A percentile compares a stretch with the other conserved stretches of the same genome.
Conservation (phyloP, 1,139 yeast genomes). For the Sugiyamaella xylanicola region DNA sequence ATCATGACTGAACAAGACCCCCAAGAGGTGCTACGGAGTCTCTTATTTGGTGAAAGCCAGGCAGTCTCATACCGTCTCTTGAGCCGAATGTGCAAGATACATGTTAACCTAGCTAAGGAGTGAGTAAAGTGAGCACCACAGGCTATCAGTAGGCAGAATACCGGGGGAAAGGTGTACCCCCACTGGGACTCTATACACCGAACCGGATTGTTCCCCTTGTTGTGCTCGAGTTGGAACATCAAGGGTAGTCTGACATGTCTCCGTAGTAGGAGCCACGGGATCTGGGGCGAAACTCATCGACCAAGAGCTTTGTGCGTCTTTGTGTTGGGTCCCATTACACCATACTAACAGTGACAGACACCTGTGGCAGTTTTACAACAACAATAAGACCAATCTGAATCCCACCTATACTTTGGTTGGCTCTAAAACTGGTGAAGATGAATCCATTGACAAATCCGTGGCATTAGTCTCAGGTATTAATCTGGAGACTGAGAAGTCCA, state of each 20-base stretch:
- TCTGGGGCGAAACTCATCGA: no score
- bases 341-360: constrained; percentile 21
- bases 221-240: no score
- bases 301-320: no score
- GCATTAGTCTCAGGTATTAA: constrained; percentile 22
- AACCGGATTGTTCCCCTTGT: no score
- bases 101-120: constrained; percentile 35
- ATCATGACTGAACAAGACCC: constrained; percentile 17
- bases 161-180: no score
- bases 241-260: no score
- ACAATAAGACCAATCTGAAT: constrained; percentile 22
- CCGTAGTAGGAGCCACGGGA: no score
- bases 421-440: constrained; percentile 12
- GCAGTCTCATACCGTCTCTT: constrained; percentile 35
- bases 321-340: no score
- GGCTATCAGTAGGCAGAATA: no score
- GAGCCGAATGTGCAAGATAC: constrained; percentile 34
- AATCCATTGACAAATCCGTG: constrained; percentile 11
- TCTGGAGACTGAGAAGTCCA: constrained; percentile 25
- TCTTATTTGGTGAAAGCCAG: constrained; percentile 29
- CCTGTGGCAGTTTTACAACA: constrained; percentile 26
- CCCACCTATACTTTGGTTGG: constrained; percentile 27
- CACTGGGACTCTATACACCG: no score
- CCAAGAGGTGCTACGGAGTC: constrained; percentile 24
- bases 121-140: no score